phyloP scores from a whole-genome alignment of 2,329 filamentous ascomycete species.

The Chrysoporthe cubensis region DNA sequence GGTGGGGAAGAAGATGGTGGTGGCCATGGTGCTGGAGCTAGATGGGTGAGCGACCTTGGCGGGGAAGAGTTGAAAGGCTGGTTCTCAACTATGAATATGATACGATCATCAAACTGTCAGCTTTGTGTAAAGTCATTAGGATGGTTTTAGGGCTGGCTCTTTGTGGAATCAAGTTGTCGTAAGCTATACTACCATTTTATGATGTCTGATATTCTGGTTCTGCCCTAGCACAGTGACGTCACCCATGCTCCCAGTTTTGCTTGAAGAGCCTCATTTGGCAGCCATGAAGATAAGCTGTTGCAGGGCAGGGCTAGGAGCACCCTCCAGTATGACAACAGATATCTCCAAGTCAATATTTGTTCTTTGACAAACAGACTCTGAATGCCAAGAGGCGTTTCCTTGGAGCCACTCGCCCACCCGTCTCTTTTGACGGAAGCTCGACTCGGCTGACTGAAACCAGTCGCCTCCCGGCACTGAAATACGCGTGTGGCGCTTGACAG shows the following conservation, averaged over 20 bases:
- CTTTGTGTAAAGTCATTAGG: not conserved
- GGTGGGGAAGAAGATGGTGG: slow-evolving; percentile 24
- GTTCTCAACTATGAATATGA: not conserved
- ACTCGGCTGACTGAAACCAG: too few relatives aligned
- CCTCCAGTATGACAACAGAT: not conserved
- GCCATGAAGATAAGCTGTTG: not conserved
- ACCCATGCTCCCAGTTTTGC: not conserved
- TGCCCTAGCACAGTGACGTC: slow-evolving; percentile 9
- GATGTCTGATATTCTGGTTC: not conserved
- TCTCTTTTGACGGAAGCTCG: too few relatives aligned
- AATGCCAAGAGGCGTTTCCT: not conserved
- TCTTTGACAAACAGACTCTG: not conserved
- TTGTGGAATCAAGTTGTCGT: not conserved
- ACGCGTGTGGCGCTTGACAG: too few relatives aligned
- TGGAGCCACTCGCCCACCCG: too few relatives aligned
- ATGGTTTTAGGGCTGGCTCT: not conserved
- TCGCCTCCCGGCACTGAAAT: too few relatives aligned
- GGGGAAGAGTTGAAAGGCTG: not conserved
- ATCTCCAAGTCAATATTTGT: not conserved
- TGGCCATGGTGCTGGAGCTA: not conserved
- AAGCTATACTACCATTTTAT: not conserved
- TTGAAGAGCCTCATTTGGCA: not conserved
- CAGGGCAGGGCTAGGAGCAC: not conserved
- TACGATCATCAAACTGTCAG: not conserved
- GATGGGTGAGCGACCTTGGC: not conserved